phyloP scores from a whole-genome alignment of 164 flowering plant species.

The Protea cynaroides region DNA sequence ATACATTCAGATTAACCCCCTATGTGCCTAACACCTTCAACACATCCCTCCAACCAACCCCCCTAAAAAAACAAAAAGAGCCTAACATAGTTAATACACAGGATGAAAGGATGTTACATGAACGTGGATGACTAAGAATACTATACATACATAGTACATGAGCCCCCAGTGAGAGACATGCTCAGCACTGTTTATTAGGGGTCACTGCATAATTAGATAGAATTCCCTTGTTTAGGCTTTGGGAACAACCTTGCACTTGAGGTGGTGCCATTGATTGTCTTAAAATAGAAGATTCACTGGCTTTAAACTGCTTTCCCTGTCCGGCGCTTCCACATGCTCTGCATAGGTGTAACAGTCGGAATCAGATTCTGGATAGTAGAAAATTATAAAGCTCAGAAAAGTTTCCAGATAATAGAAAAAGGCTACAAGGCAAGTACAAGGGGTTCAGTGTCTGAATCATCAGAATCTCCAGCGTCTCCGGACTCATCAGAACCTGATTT shows the following conservation, averaged over 20 bases:
- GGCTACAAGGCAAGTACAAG: slow-evolving; percentile 41
- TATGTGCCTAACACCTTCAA: too few species aligned
- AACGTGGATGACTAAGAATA: not conserved
- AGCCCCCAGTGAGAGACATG: not conserved
- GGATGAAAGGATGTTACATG: not conserved
- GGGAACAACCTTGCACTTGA: not conserved
- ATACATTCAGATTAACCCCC: not conserved
- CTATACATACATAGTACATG: not conserved
- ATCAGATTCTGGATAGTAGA: not conserved
- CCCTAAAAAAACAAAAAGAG: too few species aligned
- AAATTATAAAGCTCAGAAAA: not conserved
- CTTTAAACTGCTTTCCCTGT: slow-evolving; percentile 25
- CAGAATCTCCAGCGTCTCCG: slow-evolving; percentile 41
- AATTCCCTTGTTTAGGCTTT: not conserved
- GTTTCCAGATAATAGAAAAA: not conserved
- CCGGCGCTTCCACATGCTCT: slow-evolving; percentile 57
- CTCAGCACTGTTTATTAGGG: slow-evolving; percentile 1
- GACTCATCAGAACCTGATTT: slow-evolving; percentile 17
- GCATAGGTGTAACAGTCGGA: slow-evolving; percentile 18
- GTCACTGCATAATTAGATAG: not conserved
- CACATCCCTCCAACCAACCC: too few species aligned
- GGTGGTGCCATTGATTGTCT: not conserved
- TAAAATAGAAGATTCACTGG: not conserved
- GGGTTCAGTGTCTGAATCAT: slow-evolving; percentile 69
- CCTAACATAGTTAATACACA: not conserved